Evolutionary conservation across 1,284 basidiomycete genomes (phyloP), one percentile per base, ranked within the genome.

Genomic region (Sanguinoderma infundibulare): DNA sequence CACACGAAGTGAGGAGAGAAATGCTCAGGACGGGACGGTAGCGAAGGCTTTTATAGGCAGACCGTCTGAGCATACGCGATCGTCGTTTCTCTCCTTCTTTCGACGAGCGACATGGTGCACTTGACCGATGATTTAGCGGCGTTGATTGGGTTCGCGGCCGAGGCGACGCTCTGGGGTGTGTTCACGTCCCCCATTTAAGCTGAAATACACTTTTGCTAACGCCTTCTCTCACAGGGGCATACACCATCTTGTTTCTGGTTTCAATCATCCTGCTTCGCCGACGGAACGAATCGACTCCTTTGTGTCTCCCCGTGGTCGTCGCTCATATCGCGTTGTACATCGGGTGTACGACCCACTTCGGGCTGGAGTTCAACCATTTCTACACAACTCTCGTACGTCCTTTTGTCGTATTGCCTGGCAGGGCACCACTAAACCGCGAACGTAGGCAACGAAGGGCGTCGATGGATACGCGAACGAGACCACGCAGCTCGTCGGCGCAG

Each of bases 281-380:
- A 44, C 32, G 44, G 2, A 15, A 20, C 14, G 20, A 26, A 22
- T 26, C 2, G 51, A 50, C 5, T 24, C 53, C 32, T 61, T 57
- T 55, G 65, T 65, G 10, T 67, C 70, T n/a, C n/a, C n/a, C n/a
- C n/a, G n/a, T n/a, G 4, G 60, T 76, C 52, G 39, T 77, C 4
- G 64, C 74, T 28, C 74, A 70, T 52, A 63, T 53, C 32, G 34
- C 73, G 17, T 70, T 79, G 22, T 79, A 79, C 53, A 26, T 69
- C 2, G 67, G 68, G 12, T 78, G 77, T 26, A 78, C 78, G 0
- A 52, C 64, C 5, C 77, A 79, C 57, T 80, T 73, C 63, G 73
- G 68, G 0, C 67, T 79, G 50, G 73, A 79, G 61, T 79, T 80
- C 62, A 73, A 73, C 55, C 76, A 79, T 59, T 77, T 72, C 51